Evolutionary conservation across 371 early-diverging fungal genomes (phyloP), one percentile per base, ranked within the genome.

Genomic region (Blastocladiella emersonii): DNA sequence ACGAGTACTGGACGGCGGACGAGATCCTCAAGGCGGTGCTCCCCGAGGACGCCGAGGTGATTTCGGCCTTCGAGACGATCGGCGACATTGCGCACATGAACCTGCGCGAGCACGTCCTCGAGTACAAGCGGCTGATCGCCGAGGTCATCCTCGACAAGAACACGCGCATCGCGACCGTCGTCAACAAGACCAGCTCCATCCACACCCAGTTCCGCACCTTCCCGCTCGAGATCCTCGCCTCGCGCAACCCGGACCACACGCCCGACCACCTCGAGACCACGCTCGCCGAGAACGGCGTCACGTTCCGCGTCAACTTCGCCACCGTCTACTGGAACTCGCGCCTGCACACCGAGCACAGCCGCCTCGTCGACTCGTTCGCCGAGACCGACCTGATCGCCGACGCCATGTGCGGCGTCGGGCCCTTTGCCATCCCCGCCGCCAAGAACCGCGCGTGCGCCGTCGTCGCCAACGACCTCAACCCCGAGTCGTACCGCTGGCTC

Each of bases 241-340:
- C 30, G 34, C 62, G 36, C 27, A 23, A 3, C 35, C 23, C 36
- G 10, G 21, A n/a, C 13, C 44, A 59, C 59, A 59, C 44, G 25
- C 17, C 44, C 19, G 21, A 8, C 17, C 17, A 12, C 25, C 39
- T 61, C 10, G 10, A 19, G 0, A 39, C 44, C 41, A 27, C 45
- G 23, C 74, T 92, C 90, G 82, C 83, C 69, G 99, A 98, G 71
- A 88, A 89, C 68, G 87, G 84, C 8, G 95, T 97, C 71, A 76
- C 72, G 59, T 98, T 98, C 76, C 76, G 81, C 61, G 92, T 99
- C 66, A 97, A 98, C 68, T 98, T 94, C 66, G 90, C 95, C 23
- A 85, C 90, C 66, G 99, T 98, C 6, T 99, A 99, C 73, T 98
- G 98, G 98, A 99, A 99, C 78, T 97, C 98, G 17, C 84, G 99